phyloP scores from a whole-genome alignment of 2,329 filamentous ascomycete species.

The Diaporthe sp. region DNA sequence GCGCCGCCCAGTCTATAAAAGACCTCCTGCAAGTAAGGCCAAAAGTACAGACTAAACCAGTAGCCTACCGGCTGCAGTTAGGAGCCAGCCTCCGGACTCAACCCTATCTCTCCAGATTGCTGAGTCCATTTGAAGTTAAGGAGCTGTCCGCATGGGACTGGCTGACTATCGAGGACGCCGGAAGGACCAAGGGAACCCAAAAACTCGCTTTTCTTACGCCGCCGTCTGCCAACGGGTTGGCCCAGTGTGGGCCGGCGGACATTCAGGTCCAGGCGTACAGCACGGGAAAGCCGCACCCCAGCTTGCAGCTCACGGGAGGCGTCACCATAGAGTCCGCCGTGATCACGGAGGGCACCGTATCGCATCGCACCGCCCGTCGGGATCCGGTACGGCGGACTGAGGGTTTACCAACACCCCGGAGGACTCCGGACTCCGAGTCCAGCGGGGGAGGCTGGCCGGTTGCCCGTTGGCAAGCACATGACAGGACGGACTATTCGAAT shows the following conservation, averaged over 20 bases:
- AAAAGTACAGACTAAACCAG: too few species aligned
- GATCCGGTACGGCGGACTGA: not conserved
- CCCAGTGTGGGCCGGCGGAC: not conserved
- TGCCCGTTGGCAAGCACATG: not conserved
- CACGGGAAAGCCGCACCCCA: slow-evolving; percentile 16
- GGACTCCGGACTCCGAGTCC: slow-evolving; percentile 4
- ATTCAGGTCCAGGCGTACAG: not conserved
- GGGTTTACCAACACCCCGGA: not conserved
- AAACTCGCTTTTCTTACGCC: not conserved
- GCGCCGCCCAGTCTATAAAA: too few species aligned
- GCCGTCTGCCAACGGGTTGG: not conserved
- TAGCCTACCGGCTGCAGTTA: not conserved
- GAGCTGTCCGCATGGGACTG: not conserved
- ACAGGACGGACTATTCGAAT: not conserved
- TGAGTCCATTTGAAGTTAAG: not conserved
- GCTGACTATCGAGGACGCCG: not conserved
- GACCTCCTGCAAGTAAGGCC: too few species aligned
- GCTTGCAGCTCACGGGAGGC: slow-evolving; percentile 3
- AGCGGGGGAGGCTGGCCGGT: not conserved
- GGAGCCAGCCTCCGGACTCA: not conserved
- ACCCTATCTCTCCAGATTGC: not conserved
- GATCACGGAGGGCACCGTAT: not conserved
- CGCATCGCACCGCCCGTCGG: not conserved
- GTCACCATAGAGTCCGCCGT: not conserved
- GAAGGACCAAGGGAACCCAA: not conserved